Base-by-base conservation (phyloP, 192 early-diverging fungal genomes). In the Chytriomyces sp. region DNA sequence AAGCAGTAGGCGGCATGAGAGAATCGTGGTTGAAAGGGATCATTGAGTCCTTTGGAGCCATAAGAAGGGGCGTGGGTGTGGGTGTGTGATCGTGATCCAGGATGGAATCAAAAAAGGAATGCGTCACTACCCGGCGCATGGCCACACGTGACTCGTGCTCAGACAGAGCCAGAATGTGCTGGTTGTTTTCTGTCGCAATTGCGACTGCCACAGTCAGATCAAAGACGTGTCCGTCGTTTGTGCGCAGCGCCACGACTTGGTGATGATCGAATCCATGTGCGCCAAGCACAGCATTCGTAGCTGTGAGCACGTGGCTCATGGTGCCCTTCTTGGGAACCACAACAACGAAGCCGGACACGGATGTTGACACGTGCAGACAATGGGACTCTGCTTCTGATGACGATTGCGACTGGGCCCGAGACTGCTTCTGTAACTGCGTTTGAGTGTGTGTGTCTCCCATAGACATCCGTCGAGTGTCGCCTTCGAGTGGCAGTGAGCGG, bases 131-230 rank as follows among this genome's bases (percentile, higher is more conserved):
- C 1, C 57, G 50, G 6, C 20, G 35, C 35, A 35, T 35, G 35
- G 35, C 35, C 20, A 9, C 18, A 2, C 8, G 4, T 11, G 26
- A 9, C 46, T 77, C 76, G 0, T 24, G 26, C 20, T 69, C 67
- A 6, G 65, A 45, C 67, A 77, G 67, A 28, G 44, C 76, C n/a
- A 77, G 13, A 26, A 77, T n/a, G 2, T 68, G 57, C 26, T 69
- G 49, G 35, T 47, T 70, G 10, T 44, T 45, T 13, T 48, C 57
- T 23, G 63, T 57, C 16, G 63, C 46, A 50, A 11, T 23, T 5
- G 65, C 53, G 28, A 62, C 67, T 7, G 24, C 24, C n/a, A 60
- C 28, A 8, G 6, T 20, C 7, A 24, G 50, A 28, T 57, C 76
- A 43, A 69, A 48, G n/a, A 70, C 45, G 61, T 77, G 53, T 7